A percentile compares a stretch with the other conserved stretches of the same genome.
Evolutionary conservation across 2,329 filamentous ascomycete genomes (phyloP).

Genomic region (Fusarium graminum): DNA sequence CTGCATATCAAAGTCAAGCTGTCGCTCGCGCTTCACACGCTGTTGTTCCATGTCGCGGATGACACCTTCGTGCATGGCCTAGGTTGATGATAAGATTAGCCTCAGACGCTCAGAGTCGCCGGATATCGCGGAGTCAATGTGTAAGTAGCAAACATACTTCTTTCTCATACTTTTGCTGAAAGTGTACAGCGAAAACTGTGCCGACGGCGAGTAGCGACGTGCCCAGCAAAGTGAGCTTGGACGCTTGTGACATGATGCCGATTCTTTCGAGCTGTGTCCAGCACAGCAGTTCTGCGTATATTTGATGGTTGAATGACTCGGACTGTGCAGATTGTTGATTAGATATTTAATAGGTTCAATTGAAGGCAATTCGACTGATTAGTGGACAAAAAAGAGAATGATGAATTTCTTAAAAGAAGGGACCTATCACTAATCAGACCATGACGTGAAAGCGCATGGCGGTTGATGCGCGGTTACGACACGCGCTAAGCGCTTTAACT

Average conservation of each 20-base stretch:
- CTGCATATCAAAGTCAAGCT: constrained; percentile 96
- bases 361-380: background rate
- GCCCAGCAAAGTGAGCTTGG: constrained; percentile 84
- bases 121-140: background rate
- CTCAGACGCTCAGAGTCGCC: background rate
- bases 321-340: fast-evolving
- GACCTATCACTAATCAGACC: constrained; percentile 15
- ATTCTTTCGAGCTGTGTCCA: background rate
- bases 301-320: background rate
- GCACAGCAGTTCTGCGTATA: background rate
- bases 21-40: constrained; percentile 87
- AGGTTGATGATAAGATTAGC: constrained; percentile 22
- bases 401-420: constrained; percentile 25
- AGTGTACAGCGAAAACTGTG: constrained; percentile 89
- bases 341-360: background rate
- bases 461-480: constrained; percentile 32
- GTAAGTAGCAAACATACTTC: constrained; percentile 67
- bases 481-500: constrained; percentile 34
- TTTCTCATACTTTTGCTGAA: constrained; percentile 86
- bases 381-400: constrained; percentile 10
- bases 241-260: constrained; percentile 83
- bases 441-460: constrained; percentile 40
- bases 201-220: constrained; percentile 81
- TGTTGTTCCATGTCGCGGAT: constrained; percentile 96
- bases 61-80: constrained; percentile 97